These are phyloP conservation scores for Populus hybrid DNA, from an alignment of 441 rosid genomes.

Conservation along the genomic window DNA sequence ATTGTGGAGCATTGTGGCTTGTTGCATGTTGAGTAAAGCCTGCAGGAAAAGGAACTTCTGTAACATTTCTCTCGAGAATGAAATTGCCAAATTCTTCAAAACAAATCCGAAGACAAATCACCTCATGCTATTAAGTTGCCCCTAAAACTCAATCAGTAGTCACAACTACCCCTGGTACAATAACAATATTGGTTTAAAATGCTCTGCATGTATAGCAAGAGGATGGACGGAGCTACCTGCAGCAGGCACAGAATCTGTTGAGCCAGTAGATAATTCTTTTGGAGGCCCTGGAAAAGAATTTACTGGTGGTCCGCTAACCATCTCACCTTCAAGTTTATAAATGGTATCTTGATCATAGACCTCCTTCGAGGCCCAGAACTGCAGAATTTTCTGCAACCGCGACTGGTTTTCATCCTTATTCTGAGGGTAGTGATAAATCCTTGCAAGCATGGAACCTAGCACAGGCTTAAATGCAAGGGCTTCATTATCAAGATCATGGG, in stretches of 20 bases:
- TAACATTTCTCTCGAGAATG: neutral
- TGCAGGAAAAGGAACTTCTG: slow-evolving; percentile 20
- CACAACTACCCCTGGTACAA: neutral
- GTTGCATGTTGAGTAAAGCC: slow-evolving; percentile 51
- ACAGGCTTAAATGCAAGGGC: slow-evolving; percentile 87
- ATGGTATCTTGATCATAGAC: slow-evolving; percentile 87
- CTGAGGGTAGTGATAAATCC: slow-evolving; percentile 72
- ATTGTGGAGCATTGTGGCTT: slow-evolving; percentile 35
- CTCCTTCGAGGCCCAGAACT: slow-evolving; percentile 93
- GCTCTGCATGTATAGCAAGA: neutral
- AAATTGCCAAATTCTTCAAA: neutral
- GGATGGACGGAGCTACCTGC: slow-evolving; percentile 39
- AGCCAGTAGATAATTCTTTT: slow-evolving; percentile 41
- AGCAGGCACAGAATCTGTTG: slow-evolving; percentile 41
- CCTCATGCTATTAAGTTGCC: neutral
- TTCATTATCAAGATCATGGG: slow-evolving; percentile 74
- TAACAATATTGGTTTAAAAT: neutral
- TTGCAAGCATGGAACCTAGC: slow-evolving; percentile 81
- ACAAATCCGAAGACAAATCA: neutral
- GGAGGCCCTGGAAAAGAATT: slow-evolving; percentile 50
- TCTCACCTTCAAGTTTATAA: slow-evolving; percentile 74
- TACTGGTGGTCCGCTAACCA: slow-evolving; percentile 64
- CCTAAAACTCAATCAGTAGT: neutral
- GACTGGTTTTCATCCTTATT: slow-evolving; percentile 82
- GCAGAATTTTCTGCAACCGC: slow-evolving; percentile 77